Base-by-base conservation (phyloP, 1,284 basidiomycete species). In the Cryptococcus sp. region DNA sequence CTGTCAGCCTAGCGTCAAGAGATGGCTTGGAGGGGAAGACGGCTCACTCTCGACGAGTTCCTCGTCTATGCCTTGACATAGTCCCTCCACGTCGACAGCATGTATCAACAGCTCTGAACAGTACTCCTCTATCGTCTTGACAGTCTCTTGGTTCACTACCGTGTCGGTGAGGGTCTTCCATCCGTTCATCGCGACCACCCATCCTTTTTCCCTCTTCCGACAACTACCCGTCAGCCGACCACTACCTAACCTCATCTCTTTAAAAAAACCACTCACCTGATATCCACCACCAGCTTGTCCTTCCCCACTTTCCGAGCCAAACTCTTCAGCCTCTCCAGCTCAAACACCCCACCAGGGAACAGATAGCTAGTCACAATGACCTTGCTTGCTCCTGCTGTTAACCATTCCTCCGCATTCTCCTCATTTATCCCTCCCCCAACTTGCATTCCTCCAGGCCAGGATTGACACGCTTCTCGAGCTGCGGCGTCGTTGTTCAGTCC, bases 141-240 rank as follows among this genome's bases (percentile, higher is more conserved):
- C 67, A n/a, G 54, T 63, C 35, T 66, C 67, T 86, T 84, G 76
- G 52, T 80, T 86, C 18, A 99, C 87, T 63, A 87, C 84, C 84
- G 91, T 90, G 63, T 97, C 88, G 0, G 95, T 97, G 47, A 97
- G 80, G 50, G 87, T 86, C 71, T 97, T 93, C 95, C 95, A 99
- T 65, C 92, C 89, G 74, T 98, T 97, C 92, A 95, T 97, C 0
- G 95, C 93, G 6, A 99, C 87, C 32, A 92, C 78, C 95, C 95
- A 99, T 56, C 77, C 82, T 32, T 82, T 75, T 12, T 77, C 85
- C 63, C 82, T 76, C 59, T 82, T 80, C 19, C 94, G 82, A 74
- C 95, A 99, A 68, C 94, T 94, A 45, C 26, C 25, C n/a, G 45
- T 28, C 19, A 47, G 31, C 34, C 36, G 32, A 23, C 33, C 28